These are phyloP conservation scores for Rhodotorula glutinis DNA, from an alignment of 1,284 basidiomycete species.

Conservation along the genomic window DNA sequence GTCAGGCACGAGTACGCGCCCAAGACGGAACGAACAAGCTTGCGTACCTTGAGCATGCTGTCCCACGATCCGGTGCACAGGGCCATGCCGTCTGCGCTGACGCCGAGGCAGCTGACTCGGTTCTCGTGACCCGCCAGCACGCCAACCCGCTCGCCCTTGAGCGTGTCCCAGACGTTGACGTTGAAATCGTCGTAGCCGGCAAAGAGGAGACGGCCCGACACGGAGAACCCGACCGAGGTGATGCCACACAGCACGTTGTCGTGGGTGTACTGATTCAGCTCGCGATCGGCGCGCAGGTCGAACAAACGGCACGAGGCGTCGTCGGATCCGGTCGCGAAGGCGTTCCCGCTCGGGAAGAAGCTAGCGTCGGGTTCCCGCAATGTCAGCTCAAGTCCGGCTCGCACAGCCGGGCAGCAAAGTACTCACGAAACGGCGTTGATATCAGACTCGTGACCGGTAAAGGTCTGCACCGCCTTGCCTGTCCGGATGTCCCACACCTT, in stretches of 20 bases:
- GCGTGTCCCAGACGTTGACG: slow-evolving; percentile 98
- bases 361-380: slow-evolving; percentile 44
- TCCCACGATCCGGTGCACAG: slow-evolving; percentile 99
- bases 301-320: slow-evolving; percentile 97
- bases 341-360: slow-evolving; percentile 98
- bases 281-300: slow-evolving; percentile 94
- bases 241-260: slow-evolving; percentile 98
- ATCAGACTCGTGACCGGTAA: slow-evolving; percentile 97
- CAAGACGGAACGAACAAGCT: not conserved
- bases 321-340: slow-evolving; percentile 97
- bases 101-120: slow-evolving; percentile 91
- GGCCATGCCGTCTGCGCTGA: slow-evolving; percentile 93
- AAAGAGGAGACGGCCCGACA: slow-evolving; percentile 93
- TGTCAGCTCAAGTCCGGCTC: not conserved
- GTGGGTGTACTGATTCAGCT: slow-evolving; percentile 93
- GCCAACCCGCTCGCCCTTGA: slow-evolving; percentile 95
- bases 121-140: slow-evolving; percentile 97
- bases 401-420: not conserved
- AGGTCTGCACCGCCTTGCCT: slow-evolving; percentile 95
- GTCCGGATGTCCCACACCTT: slow-evolving; percentile 98
- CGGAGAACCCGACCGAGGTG: slow-evolving; percentile 96
- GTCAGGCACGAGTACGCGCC: not conserved
- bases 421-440: slow-evolving; percentile 81
- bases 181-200: slow-evolving; percentile 99
- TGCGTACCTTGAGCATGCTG: slow-evolving; percentile 80